Evolutionary conservation across 106 monocot genomes (phyloP).

Genomic region (Gastrodia elata): DNA sequence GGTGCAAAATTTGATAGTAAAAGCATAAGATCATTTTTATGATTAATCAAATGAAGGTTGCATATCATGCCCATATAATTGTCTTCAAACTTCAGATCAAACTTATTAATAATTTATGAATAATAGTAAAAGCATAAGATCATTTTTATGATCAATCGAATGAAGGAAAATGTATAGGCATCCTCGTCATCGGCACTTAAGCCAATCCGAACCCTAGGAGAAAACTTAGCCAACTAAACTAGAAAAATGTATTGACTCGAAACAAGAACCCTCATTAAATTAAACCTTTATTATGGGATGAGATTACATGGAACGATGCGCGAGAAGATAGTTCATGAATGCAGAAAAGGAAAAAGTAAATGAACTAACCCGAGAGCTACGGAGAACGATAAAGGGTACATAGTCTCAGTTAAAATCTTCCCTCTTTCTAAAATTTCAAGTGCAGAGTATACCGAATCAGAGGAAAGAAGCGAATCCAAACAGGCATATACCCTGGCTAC

Average conservation of each 20-base stretch:
- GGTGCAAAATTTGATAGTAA: background rate
- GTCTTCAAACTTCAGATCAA: background rate
- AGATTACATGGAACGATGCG: background rate
- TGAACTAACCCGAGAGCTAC: conserved; percentile 19
- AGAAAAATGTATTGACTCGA: background rate
- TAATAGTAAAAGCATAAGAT: background rate
- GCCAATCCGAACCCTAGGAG: background rate
- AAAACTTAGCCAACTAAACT: background rate
- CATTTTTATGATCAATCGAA: background rate
- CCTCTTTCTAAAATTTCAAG: background rate
- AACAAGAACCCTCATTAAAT: conserved; percentile 5
- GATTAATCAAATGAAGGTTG: background rate
- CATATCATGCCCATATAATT: background rate
- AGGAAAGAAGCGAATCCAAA: conserved; percentile 19
- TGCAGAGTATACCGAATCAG: no score
- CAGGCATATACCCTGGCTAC: conserved; percentile 23
- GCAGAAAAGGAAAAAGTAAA: background rate
- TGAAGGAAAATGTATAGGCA: background rate
- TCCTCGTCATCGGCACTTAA: background rate
- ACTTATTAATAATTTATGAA: background rate
- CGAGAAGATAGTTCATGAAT: background rate
- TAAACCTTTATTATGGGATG: background rate
- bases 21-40: background rate
- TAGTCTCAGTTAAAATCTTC: background rate
- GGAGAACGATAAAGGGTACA: conserved; percentile 4